Evolutionary conservation across 441 rosid species (phyloP).

Genomic region (Populus tomentosa): DNA sequence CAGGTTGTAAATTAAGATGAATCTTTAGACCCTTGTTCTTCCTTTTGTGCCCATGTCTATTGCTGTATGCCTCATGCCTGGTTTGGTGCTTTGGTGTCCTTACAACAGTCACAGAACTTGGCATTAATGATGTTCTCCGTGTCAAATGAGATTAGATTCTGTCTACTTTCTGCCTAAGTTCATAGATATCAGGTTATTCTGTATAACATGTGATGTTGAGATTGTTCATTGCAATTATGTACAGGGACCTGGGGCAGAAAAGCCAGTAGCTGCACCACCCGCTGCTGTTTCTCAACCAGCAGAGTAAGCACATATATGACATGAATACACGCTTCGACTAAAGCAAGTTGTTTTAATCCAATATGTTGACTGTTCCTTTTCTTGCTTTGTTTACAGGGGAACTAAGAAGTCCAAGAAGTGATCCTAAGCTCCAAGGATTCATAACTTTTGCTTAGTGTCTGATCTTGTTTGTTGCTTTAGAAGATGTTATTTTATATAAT

Average conservation of each 20-base stretch:
- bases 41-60: neutral
- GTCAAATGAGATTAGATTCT: neutral
- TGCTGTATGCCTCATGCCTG: neutral
- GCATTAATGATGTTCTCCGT: neutral
- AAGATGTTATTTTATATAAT: neutral
- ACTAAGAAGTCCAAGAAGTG: constrained; percentile 23
- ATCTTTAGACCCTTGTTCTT: neutral
- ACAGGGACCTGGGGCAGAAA: constrained; percentile 21
- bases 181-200: neutral
- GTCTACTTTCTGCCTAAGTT: neutral
- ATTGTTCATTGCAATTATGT: neutral
- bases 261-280: constrained; percentile 2
- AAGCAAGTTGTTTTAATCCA: neutral
- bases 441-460: neutral
- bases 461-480: neutral
- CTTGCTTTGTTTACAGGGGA: constrained; percentile 5
- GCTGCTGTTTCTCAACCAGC: constrained; percentile 12
- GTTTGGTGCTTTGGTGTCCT: neutral
- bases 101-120: neutral
- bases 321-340: neutral
- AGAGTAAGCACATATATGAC: constrained; percentile 3
- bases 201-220: neutral
- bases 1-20: neutral
- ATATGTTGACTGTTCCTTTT: neutral
- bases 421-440: neutral